Evolutionary conservation across 208 protist genomes (phyloP).

Genomic region (Porcisia hertigi): DNA sequence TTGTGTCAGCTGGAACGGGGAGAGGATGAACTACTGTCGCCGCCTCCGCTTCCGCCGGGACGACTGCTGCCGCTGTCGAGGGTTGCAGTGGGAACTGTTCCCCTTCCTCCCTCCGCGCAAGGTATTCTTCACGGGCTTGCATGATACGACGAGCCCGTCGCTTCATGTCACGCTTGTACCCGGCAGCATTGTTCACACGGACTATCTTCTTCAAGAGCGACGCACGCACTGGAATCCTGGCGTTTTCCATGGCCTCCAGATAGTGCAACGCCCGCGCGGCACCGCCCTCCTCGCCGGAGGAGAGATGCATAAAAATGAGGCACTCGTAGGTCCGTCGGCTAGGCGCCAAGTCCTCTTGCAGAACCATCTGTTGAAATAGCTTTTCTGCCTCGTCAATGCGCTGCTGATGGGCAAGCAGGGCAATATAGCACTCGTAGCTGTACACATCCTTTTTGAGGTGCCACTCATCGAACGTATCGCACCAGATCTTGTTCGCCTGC

Average conservation of each 20-base stretch:
- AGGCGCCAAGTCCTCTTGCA: slow-evolving; percentile 76
- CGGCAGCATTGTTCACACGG: slow-evolving; percentile 80
- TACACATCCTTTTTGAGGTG: slow-evolving; percentile 79
- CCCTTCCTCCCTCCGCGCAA: slow-evolving; percentile 68
- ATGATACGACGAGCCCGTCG: slow-evolving; percentile 91
- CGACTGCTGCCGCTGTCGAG: background rate
- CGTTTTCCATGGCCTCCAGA: slow-evolving; percentile 88
- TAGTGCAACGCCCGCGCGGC: slow-evolving; percentile 85
- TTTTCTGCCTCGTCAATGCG: slow-evolving; percentile 88
- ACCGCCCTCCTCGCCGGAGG: slow-evolving; percentile 89
- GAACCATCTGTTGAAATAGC: slow-evolving; percentile 85
- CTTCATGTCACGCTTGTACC: slow-evolving; percentile 94
- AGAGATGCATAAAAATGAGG: slow-evolving; percentile 92
- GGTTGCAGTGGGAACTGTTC: slow-evolving; percentile 25
- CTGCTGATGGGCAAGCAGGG: slow-evolving; percentile 86
- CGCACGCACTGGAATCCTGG: slow-evolving; percentile 65
- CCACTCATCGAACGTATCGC: slow-evolving; percentile 83
- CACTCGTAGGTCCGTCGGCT: slow-evolving; percentile 84
- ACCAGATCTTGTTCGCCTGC: slow-evolving; percentile 82
- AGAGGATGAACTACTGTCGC: slow-evolving; percentile 37
- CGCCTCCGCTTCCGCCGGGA: background rate
- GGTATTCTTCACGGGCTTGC: slow-evolving; percentile 87
- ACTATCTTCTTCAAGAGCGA: slow-evolving; percentile 88
- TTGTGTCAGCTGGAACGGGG: slow-evolving; percentile 57
- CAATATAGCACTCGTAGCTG: slow-evolving; percentile 91